Base-by-base conservation (phyloP, 306 rosid species). In the Corylus americana region DNA sequence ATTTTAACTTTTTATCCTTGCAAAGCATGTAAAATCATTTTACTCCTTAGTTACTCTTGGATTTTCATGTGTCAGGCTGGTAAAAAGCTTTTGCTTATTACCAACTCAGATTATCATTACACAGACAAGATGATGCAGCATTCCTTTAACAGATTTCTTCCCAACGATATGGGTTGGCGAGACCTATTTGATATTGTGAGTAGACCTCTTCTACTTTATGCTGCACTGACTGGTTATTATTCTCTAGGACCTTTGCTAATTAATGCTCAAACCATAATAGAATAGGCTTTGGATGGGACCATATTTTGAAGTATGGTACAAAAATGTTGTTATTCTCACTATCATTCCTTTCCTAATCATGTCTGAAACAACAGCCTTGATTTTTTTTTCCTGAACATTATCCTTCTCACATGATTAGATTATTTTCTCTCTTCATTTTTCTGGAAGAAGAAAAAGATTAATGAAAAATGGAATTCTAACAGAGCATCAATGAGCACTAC, bases 41-140 rank as follows among this genome's bases (percentile, higher is more conserved):
- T 62, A 54, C 61, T 87, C 54, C 79, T 85, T 79, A 55, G 6
- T 66, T 77, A 84, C 59, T 71, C 78, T 47, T 29, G 45, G 37
- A 31, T 76, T 74, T 78, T 86, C 67, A 16, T 90, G 81, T 71
- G 79, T 80, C 90, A 95, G 98, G 95, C 98, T 74, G 98, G 98
- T 55, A 95, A 95, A 82, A 95, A 85, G 79, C 97, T 95, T 83
- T 86, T 95, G 85, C 95, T 95, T 61, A 95, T 95, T 85, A 95
- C 98, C 86, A 95, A 95, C 86, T 95, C 98, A 1, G 98, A 95
- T 86, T 91, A 82, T 86, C 95, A 74, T 77, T 95, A 95, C 90
- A 87, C 98, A 16, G 88, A 95, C 89, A 95, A 91, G 85, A 92
- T 95, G 98, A 95, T 95, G 98, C 91, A 39, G 48, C 98, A 95